phyloP scores from a whole-genome alignment of 208 protist species.

The Wallacemonas rigidus region DNA sequence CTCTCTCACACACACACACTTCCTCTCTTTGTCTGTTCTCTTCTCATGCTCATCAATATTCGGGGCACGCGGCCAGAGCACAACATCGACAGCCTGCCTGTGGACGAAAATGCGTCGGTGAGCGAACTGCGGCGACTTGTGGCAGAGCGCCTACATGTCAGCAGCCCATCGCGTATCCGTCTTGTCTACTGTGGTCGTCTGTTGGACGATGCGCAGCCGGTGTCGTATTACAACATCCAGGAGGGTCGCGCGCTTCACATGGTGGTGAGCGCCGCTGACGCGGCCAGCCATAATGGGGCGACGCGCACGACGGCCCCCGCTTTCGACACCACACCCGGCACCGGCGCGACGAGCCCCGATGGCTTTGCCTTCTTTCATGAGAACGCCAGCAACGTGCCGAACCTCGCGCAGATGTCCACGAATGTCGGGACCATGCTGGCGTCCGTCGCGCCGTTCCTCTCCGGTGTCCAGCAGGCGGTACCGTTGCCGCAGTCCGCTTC shows the following conservation, averaged over 20 bases:
- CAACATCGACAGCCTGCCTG: slow-evolving; percentile 48
- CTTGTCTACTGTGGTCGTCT: slow-evolving; percentile 39
- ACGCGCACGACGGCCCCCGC: background rate
- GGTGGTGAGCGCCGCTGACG: slow-evolving; percentile 27
- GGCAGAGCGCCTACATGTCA: slow-evolving; percentile 28
- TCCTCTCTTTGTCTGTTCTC: too few relatives aligned
- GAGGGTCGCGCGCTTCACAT: slow-evolving; percentile 46
- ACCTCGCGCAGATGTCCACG: background rate
- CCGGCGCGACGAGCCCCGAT: background rate
- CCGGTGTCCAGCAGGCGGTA: background rate
- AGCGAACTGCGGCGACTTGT: slow-evolving; percentile 42
- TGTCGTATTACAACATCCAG: slow-evolving; percentile 37
- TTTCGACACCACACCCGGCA: background rate
- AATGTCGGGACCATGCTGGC: background rate
- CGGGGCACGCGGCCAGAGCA: slow-evolving; percentile 35
- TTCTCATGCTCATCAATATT: slow-evolving; percentile 43
- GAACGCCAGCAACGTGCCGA: background rate
- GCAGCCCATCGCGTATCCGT: slow-evolving; percentile 28
- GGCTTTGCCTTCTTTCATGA: background rate
- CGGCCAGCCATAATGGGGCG: too few relatives aligned
- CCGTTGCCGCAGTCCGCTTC: background rate
- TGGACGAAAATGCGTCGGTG: slow-evolving; percentile 40
- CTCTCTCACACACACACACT: too few relatives aligned
- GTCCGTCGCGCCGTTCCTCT: background rate
- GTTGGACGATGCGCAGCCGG: slow-evolving; percentile 26